phyloP scores from a whole-genome alignment of 2,329 filamentous ascomycete species.

The Trichophyton simii region DNA sequence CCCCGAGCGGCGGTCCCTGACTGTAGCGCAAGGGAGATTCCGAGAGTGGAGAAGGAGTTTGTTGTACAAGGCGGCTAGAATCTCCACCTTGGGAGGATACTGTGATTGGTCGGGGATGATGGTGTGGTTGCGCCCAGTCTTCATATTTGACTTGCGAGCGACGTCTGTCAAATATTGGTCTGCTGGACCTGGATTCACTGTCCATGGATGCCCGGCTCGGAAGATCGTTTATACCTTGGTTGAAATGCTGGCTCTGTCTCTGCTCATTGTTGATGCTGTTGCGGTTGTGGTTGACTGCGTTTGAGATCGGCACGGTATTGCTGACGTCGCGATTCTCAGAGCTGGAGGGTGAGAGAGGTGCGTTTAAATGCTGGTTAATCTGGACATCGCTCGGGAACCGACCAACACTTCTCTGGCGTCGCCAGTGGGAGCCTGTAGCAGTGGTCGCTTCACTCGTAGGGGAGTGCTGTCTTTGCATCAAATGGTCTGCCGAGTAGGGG shows the following conservation, averaged over 20 bases:
- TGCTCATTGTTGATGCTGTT: background rate
- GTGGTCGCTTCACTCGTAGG: slow-evolving; percentile 24
- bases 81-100: background rate
- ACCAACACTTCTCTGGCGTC: slow-evolving; percentile 80
- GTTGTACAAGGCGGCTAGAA: background rate
- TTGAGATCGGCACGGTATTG: background rate
- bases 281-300: background rate
- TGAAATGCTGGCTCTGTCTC: background rate
- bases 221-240: background rate
- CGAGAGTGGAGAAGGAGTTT: background rate
- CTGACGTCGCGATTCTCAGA: background rate
- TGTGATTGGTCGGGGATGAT: background rate
- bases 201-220: background rate
- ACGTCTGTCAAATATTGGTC: background rate
- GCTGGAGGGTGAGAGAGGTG: slow-evolving; percentile 66
- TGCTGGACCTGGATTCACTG: background rate
- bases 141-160: background rate
- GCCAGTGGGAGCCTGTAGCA: slow-evolving; percentile 27
- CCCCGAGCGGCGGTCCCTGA: background rate
- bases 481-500: slow-evolving; percentile 49
- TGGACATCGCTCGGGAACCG: slow-evolving; percentile 91
- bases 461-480: slow-evolving; percentile 25
- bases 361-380: slow-evolving; percentile 57
- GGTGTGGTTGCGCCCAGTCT: background rate
- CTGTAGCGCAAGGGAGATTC: background rate